These are phyloP conservation scores for Ascomycota sp. DNA, from an alignment of 2,329 filamentous ascomycete species.

Conservation along the genomic window DNA sequence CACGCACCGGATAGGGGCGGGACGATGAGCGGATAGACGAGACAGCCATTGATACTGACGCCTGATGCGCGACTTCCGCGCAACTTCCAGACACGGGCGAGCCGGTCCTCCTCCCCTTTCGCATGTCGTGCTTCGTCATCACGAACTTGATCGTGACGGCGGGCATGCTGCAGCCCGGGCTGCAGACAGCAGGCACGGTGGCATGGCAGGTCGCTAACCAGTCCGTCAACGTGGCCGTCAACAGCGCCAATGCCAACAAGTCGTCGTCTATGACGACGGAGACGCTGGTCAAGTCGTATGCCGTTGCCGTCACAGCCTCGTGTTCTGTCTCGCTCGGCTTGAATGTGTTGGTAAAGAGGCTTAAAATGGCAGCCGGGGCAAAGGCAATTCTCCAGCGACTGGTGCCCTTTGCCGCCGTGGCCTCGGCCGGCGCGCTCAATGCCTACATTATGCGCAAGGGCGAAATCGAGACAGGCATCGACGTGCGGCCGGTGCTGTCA, in stretches of 20 bases:
- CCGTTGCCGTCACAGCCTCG: constrained; percentile 76
- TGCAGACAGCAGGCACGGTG: constrained; percentile 64
- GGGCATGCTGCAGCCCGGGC: constrained; percentile 86
- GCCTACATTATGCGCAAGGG: constrained; percentile 96
- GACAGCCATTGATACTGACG: neutral
- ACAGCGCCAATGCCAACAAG: constrained; percentile 95
- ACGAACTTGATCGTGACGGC: constrained; percentile 89
- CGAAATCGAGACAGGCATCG: constrained; percentile 83
- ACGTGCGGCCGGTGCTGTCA: constrained; percentile 68
- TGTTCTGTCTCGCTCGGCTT: constrained; percentile 86
- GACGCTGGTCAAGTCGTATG: constrained; percentile 75
- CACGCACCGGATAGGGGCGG: no score
- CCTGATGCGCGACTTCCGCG: constrained; percentile 4
- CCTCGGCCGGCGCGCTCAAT: constrained; percentile 76
- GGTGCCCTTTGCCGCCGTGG: constrained; percentile 89
- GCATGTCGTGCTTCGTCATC: constrained; percentile 90
- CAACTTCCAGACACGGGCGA: constrained; percentile 71
- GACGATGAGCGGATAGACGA: neutral
- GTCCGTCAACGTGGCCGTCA: constrained; percentile 94
- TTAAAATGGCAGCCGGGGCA: constrained; percentile 61
- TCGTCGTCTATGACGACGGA: constrained; percentile 68
- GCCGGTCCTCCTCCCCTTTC: constrained; percentile 82
- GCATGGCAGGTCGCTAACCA: constrained; percentile 95
- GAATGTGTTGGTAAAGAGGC: constrained; percentile 70
- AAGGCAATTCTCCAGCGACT: constrained; percentile 63